Evolutionary conservation across 768 basidiomycete species (phyloP), one percentile per base, ranked within the genome.

Genomic region (Dendrothele bispora): DNA sequence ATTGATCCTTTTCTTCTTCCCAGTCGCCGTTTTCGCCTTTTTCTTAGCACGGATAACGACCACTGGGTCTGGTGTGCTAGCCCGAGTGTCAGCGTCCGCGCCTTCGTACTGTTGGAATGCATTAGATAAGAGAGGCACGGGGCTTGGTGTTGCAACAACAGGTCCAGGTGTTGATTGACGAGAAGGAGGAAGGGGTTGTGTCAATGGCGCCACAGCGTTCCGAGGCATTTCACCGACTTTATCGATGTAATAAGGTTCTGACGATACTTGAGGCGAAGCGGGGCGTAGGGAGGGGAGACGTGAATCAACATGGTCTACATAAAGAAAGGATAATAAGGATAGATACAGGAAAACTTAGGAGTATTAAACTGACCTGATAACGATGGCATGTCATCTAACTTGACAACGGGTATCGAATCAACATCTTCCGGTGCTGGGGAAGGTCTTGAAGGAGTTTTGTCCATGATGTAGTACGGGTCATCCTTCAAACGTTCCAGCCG

Each of bases 381-480:
- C n/a, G 83, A 67, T 2, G 80, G 84, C 65, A 89, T 76, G 49
- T 78, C 83, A 34, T 95, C 90, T 38, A 98, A 67, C 51, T 73
- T 80, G 25, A 98, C 91, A 20, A 99, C 82, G 1, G 95, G 95
- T 65, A 98, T 98, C 7, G 85, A 80, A 56, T 97, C 93, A n/a
- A 97, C 55, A 59, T 97, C 91, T 11, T 81, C 77, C 7, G 66
- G 51, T 3, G 24, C 32, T 21, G 52, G 46, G 21, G 49, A 43
- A 22, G 61, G 52, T 46, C 65, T 71, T 53, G 73, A 60, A 1
- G 79, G 70, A 45, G 63, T 68, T 34, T 82, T 79, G 54, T 90
- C 87, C 30, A 84, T 74, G 53, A 97, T 84, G 65, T 97, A 95
- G 68, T 93, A 97, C 4, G 95, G 94, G 61, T 98, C 93, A 52